Base-by-base conservation (phyloP, 2,329 filamentous ascomycete species). In the Colletotrichum chlorophyti region DNA sequence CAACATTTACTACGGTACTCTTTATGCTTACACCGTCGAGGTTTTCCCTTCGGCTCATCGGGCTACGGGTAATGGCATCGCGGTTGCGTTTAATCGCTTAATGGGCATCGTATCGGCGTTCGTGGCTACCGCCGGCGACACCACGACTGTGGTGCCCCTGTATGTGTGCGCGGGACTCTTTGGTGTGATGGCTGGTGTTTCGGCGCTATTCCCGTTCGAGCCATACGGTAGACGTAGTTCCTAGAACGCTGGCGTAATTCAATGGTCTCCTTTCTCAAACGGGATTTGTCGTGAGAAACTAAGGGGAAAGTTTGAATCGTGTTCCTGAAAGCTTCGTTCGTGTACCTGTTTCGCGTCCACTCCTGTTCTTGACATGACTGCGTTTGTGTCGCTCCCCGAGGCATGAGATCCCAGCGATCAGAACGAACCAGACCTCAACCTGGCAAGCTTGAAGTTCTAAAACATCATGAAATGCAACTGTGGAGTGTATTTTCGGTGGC, bases 61-160 rank as follows among this genome's bases (percentile, higher is more conserved):
- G 3, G 88, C 88, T 0, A 93, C 90, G 0, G 90, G 90, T 10
- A 92, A 91, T 66, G 89, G 88, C 1, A 82, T 92, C 38, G 84
- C 87, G 0, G 89, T 91, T 27, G 87, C 83, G 0, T 85, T 83
- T 61, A 92, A 92, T 65, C 80, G 89, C 2, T 69, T 91, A 63
- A 91, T 91, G 89, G 89, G 89, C 2, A 90, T 92, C 40, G 65
- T 91, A 50, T 87, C 84, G 9, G 88, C 89, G 0, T 80, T 91
- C 8, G 84, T 92, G 27, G 88, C 85, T 0, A 86, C 83, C 0
- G 79, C 78, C 27, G 83, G 84, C 0, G 73, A 88, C 65, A 89
- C 87, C 1, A 70, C 73, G 0, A 90, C 86, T 0, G 74, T 82
- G 0, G 86, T 83, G 2, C 88, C 88, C 0, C 81, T 91, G n/a